Conservation (phyloP, 1,284 basidiomycete genomes). For the Apiotrichum gamsii region DNA sequence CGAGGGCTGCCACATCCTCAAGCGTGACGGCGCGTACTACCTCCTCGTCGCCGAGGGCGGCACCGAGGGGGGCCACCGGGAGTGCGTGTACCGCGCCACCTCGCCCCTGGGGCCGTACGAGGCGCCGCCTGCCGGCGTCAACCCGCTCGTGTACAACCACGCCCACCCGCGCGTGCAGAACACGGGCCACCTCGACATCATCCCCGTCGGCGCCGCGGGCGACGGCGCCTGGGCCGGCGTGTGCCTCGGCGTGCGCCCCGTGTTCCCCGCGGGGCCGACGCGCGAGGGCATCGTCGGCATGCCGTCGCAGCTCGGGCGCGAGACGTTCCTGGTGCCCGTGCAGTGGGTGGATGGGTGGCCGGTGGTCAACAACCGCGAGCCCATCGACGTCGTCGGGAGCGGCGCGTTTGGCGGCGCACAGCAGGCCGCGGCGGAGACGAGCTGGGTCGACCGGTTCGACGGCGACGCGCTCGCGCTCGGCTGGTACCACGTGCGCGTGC, state of each 20-base stretch:
- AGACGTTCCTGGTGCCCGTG: slow-evolving; percentile 20
- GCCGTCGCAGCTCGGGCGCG: slow-evolving; percentile 15
- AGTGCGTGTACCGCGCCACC: slow-evolving; percentile 22
- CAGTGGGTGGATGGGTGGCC: slow-evolving; percentile 25
- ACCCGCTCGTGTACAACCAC: slow-evolving; percentile 20
- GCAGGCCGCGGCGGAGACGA: neutral
- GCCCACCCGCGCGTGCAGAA: slow-evolving; percentile 14
- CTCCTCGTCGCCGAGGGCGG: slow-evolving; percentile 30
- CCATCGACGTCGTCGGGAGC: neutral
- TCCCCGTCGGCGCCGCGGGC: neutral
- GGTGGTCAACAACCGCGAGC: slow-evolving; percentile 11
- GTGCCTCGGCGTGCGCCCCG: neutral
- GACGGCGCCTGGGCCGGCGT: neutral
- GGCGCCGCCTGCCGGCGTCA: slow-evolving; percentile 13
- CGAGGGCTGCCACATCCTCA: slow-evolving; percentile 26
- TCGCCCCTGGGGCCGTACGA: slow-evolving; percentile 18
- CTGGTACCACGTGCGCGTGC: no score
- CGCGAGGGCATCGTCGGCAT: neutral
- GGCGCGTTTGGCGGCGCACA: neutral
- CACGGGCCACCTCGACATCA: slow-evolving; percentile 19
- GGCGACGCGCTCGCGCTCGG: no score
- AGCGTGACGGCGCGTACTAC: slow-evolving; percentile 25
- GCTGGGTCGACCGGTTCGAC: slow-evolving; percentile 1
- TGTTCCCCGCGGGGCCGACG: neutral
- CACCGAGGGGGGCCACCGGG: slow-evolving; percentile 22